These are phyloP conservation scores for Tetracladium marchalianum DNA, from an alignment of 495 filamentous ascomycete genomes.

Conservation along the genomic window DNA sequence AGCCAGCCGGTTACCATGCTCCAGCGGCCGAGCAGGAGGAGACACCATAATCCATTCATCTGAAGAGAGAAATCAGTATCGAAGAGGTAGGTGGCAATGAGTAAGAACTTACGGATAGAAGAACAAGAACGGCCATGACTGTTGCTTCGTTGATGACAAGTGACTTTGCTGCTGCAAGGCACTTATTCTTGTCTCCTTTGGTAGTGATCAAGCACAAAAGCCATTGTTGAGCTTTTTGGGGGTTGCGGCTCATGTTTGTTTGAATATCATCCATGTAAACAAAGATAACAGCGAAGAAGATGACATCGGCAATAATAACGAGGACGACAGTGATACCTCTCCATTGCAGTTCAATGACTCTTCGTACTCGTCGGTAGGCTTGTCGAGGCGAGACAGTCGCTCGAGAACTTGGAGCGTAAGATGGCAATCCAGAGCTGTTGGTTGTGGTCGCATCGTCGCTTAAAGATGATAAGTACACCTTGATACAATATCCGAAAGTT, in stretches of 20 bases:
- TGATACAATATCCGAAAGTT: conserved; percentile 88
- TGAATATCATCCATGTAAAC: conserved; percentile 70
- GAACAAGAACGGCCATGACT: conserved; percentile 67
- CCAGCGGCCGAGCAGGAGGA: conserved; percentile 68
- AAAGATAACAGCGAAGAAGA: conserved; percentile 87
- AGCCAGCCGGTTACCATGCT: conserved; percentile 80
- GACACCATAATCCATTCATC: conserved; percentile 77
- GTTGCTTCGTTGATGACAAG: conserved; percentile 65
- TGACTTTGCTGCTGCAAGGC: conserved; percentile 43
- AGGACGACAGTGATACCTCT: conserved; percentile 77
- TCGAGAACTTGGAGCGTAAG: conserved; percentile 68
- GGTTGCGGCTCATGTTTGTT: conserved; percentile 40
- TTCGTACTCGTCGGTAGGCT: conserved; percentile 73
- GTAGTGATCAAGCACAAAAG: conserved; percentile 53
- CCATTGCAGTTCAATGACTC: conserved; percentile 92
- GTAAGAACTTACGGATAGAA: conserved; percentile 56
- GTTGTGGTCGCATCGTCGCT: conserved; percentile 60
- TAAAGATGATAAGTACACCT: conserved; percentile 83
- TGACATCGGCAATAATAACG: conserved; percentile 78
- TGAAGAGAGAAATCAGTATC: conserved; percentile 24
- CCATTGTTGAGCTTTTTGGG: conserved; percentile 48
- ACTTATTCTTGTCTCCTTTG: conserved; percentile 54
- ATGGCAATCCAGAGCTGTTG: conserved; percentile 62
- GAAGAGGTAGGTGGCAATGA: neutral
- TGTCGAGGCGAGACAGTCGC: conserved; percentile 71